phyloP scores from a whole-genome alignment of 2,329 filamentous ascomycete species.

The Emmonsiellopsis sp. region DNA sequence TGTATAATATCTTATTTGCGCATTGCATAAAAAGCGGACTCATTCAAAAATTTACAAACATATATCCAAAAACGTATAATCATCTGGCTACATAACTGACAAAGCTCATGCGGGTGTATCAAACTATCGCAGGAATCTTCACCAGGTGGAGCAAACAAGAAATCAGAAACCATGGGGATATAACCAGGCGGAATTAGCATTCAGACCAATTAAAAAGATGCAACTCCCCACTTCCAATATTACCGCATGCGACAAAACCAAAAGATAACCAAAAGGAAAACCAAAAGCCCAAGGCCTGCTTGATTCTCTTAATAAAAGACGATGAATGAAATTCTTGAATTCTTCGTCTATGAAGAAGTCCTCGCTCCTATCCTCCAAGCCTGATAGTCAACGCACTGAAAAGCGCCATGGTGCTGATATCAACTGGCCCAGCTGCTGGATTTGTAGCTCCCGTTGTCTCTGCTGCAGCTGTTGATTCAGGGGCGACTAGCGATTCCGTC shows the following conservation, averaged over 20 bases:
- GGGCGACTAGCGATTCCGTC: background rate
- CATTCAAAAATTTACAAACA: too few relatives aligned
- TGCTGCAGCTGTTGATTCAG: background rate
- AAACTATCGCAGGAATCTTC: too few relatives aligned
- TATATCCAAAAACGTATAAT: too few relatives aligned
- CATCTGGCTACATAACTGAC: too few relatives aligned
- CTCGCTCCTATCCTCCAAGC: background rate
- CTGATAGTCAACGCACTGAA: conserved; percentile 4
- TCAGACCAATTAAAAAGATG: background rate
- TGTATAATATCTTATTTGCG: background rate
- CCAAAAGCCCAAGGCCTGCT: background rate
- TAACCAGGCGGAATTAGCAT: background rate
- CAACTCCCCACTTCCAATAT: background rate
- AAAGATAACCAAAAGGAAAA: background rate
- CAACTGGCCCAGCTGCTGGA: background rate
- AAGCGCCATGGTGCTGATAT: background rate
- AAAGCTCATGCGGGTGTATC: too few relatives aligned
- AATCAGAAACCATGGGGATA: background rate
- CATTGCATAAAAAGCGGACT: too few relatives aligned
- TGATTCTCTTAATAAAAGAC: background rate
- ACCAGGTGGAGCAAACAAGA: too few relatives aligned
- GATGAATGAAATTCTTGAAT: background rate
- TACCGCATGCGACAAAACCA: background rate
- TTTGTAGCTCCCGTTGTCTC: background rate
- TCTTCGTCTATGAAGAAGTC: background rate